Conservation (phyloP, 768 basidiomycete species). For the Phanerochaete sordida region DNA sequence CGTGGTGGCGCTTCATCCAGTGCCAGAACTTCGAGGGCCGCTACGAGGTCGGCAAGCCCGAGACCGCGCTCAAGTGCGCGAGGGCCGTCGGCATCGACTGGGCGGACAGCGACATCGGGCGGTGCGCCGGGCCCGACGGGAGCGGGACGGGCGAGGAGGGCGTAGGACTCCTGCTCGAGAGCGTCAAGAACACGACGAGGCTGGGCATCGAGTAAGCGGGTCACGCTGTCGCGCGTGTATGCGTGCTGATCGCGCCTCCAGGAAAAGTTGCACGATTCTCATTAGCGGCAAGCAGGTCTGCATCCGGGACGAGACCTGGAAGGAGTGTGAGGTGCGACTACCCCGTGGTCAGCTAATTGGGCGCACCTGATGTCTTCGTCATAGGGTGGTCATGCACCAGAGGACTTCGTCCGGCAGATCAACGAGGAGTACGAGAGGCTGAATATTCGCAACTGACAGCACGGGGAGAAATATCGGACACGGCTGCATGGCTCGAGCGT, state of each 20-base stretch:
- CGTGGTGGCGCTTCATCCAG: conserved; percentile 82
- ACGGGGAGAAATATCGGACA: not conserved
- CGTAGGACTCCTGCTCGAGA: conserved; percentile 57
- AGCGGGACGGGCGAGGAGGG: conserved; percentile 65
- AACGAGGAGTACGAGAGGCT: conserved; percentile 66
- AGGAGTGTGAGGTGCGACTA: conserved; percentile 65
- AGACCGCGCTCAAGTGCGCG: conserved; percentile 66
- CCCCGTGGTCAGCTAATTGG: not conserved
- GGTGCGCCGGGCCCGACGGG: conserved; percentile 60
- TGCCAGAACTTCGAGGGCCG: conserved; percentile 75
- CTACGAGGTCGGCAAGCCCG: conserved; percentile 59
- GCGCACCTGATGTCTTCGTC: conserved; percentile 1
- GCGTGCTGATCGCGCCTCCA: conserved; percentile 23
- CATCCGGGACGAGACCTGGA: conserved; percentile 76
- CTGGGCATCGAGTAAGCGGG: conserved; percentile 56
- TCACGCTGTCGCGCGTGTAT: not conserved
- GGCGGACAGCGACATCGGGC: conserved; percentile 51
- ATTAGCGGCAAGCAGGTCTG: conserved; percentile 69
- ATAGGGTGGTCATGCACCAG: conserved; percentile 68
- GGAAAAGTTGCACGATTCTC: conserved; percentile 85
- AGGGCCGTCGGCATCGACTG: conserved; percentile 63
- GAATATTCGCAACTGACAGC: conserved; percentile 33
- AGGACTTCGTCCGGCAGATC: conserved; percentile 78
- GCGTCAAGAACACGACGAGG: conserved; percentile 39
- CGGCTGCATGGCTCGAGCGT: not conserved